Evolutionary conservation across 202 grass and related monocot species (phyloP).

Genomic region (Carex arenaria): DNA sequence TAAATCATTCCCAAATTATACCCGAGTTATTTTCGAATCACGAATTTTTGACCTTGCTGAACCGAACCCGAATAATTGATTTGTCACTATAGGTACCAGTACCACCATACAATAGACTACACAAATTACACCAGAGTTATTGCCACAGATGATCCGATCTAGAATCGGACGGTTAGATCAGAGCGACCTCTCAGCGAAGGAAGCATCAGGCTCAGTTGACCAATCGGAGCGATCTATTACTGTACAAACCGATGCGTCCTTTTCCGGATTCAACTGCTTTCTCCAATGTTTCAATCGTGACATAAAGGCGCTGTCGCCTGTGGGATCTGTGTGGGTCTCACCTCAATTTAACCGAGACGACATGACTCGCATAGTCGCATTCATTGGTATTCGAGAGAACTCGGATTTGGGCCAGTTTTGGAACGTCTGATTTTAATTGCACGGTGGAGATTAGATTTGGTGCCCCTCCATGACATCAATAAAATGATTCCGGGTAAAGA

Average conservation of each 20-base stretch:
- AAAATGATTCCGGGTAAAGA: no score
- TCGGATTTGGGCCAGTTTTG: not conserved
- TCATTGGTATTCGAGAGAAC: not conserved
- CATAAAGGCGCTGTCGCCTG: not conserved
- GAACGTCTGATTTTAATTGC: no score
- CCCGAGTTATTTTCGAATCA: no score
- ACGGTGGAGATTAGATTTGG: no score
- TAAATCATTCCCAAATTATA: no score
- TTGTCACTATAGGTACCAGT: no score
- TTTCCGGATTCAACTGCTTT: constrained; percentile 3
- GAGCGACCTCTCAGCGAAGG: not conserved
- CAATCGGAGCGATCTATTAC: not conserved
- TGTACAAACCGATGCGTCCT: not conserved
- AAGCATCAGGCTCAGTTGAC: not conserved
- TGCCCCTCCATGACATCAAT: no score
- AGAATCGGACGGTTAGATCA: not conserved
- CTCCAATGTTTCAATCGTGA: constrained; percentile 17
- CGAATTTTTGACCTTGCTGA: no score
- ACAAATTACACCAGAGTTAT: not conserved
- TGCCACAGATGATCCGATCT: not conserved
- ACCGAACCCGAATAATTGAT: no score
- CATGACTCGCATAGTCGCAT: not conserved
- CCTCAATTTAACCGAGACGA: not conserved
- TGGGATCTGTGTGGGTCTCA: not conserved
- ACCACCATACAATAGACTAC: not conserved